A percentile compares a stretch with the other conserved stretches of the same genome.
phyloP scores from a whole-genome alignment of 108 stramenopile species.

The Cyclotella choctawhatcheeana region DNA sequence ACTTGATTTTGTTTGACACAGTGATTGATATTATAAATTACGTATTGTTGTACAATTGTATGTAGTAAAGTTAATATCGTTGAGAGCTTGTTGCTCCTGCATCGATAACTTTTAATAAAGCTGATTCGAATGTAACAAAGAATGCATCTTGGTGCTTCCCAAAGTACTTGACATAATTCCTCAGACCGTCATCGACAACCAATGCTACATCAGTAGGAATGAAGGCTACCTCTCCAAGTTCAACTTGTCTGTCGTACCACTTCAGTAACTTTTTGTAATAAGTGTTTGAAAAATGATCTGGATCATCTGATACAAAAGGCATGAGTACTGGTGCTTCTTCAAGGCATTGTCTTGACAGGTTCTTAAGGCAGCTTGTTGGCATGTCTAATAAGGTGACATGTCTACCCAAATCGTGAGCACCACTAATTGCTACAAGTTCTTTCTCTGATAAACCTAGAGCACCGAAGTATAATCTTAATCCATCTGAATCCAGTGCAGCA shows the following conservation, averaged over 20 bases:
- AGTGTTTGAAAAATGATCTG: conserved; percentile 52
- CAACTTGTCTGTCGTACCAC: conserved; percentile 60
- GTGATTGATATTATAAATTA: neutral
- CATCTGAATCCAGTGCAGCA: conserved; percentile 61
- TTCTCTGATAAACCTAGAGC: conserved; percentile 54
- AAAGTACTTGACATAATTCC: conserved; percentile 50
- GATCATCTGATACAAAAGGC: conserved; percentile 58
- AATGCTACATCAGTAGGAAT: conserved; percentile 73
- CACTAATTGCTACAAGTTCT: conserved; percentile 61
- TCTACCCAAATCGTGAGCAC: conserved; percentile 65
- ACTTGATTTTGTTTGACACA: neutral
- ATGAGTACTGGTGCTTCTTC: conserved; percentile 66
- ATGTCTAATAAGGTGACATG: conserved; percentile 67
- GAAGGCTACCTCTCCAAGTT: conserved; percentile 60
- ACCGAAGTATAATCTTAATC: conserved; percentile 67
- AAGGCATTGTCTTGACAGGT: conserved; percentile 59
- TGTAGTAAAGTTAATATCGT: conserved; percentile 23
- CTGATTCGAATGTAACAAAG: conserved; percentile 37
- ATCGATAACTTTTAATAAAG: conserved; percentile 61
- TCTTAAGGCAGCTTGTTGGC: conserved; percentile 58
- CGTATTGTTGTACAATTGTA: too few species aligned
- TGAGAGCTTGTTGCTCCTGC: conserved; percentile 27
- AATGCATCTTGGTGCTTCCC: conserved; percentile 47
- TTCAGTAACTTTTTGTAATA: conserved; percentile 56
- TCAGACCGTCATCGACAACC: conserved; percentile 63